Conservation (phyloP, 129 eudicot species). For the Ambrosia trifida region DNA sequence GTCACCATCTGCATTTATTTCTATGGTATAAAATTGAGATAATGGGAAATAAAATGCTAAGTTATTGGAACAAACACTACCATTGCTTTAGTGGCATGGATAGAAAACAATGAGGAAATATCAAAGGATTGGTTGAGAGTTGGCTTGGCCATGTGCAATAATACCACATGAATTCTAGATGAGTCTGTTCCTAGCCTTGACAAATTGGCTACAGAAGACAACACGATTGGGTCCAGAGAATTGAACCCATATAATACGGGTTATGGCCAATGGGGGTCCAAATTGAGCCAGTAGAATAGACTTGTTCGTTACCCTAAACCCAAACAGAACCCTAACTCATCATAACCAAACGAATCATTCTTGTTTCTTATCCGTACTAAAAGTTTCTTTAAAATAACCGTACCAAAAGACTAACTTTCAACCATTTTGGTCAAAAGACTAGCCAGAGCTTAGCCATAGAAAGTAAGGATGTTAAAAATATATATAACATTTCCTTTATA, state of each 20-base stretch:
- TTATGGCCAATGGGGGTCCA: slow-evolving; percentile 33
- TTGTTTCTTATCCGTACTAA: not conserved
- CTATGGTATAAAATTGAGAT: not conserved
- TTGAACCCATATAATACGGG: slow-evolving; percentile 26
- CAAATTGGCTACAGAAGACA: slow-evolving; percentile 33
- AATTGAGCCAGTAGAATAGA: not conserved
- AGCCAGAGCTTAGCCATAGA: too few species aligned
- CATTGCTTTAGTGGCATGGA: slow-evolving; percentile 14
- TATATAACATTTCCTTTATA: too few species aligned
- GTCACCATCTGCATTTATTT: not conserved
- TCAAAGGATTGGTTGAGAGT: slow-evolving; percentile 45
- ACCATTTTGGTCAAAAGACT: too few species aligned
- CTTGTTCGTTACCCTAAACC: slow-evolving; percentile 20
- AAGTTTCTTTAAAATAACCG: not conserved
- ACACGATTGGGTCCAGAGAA: slow-evolving; percentile 31
- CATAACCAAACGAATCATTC: not conserved
- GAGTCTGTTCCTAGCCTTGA: slow-evolving; percentile 23
- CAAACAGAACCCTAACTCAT: not conserved
- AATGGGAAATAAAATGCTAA: slow-evolving; percentile 14
- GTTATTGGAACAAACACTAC: slow-evolving; percentile 17
- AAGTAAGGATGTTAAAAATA: too few species aligned
- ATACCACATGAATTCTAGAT: slow-evolving; percentile 36
- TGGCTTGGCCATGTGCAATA: slow-evolving; percentile 43
- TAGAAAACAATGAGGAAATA: slow-evolving; percentile 29
- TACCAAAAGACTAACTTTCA: too few species aligned